Base-by-base conservation (phyloP, 1,284 basidiomycete species). In the Puccinia horiana region DNA sequence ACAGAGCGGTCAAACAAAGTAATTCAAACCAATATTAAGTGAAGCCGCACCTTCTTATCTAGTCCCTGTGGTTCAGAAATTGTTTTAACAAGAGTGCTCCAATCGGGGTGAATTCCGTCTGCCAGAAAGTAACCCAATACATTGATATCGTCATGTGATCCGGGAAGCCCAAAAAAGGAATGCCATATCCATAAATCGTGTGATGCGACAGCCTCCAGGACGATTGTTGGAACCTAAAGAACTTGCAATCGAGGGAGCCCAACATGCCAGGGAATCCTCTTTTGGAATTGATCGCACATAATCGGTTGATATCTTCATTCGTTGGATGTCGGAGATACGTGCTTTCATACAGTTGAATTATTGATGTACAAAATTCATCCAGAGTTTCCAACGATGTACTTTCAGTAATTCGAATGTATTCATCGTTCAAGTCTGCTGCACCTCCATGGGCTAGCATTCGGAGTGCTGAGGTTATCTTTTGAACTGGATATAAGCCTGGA, bases 371-470 rank as follows among this genome's bases (percentile, higher is more conserved):
- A 58, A 58, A 75, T 3, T 23, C 5, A 16, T 56, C 32, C 3
- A 75, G 52, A 58, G 18, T 16, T 42, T 40, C 29, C 29, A 75
- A 23, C 2, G 73, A 18, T 3, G 73, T 75, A 32, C 44, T 75
- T 49, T 73, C 70, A 40, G 32, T 37, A 47, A 73, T 18, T 5
- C 40, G 23, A 32, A 73, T 16, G 44, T 73, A 73, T 26, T 73
- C 32, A 49, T 73, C 42, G 20, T 42, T 73, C 23, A n/a, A 11
- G 32, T 47, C 73, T 2, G 63, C 32, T 1, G 32, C 52, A 18
- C 44, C 54, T 75, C 73, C 73, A n/a, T 75, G 52, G 4, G 47
- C 73, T 5, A 75, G 73, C 73, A 52, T 35, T 11, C 73, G 18
- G 26, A 54, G 14, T 3, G 54, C 26, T n/a, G 47, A 40, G 14